Conservation (phyloP, 179 eudicot species). For the Beta corolliflora region DNA sequence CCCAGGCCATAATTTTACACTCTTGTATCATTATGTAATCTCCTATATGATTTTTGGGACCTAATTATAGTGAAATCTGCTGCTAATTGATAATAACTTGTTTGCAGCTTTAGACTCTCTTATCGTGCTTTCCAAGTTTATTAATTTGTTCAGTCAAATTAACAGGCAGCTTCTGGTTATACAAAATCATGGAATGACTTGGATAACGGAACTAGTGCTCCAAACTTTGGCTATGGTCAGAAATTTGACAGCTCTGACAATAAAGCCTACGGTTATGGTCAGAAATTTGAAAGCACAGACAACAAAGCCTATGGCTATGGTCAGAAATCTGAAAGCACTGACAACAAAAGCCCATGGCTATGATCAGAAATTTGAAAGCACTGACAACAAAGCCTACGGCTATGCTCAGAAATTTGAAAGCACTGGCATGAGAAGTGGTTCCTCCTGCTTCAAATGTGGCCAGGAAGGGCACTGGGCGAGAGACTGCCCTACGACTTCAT, state of each 20-base stretch:
- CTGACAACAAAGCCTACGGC: slow-evolving; percentile 23
- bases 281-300: no score
- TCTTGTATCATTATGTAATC: not conserved
- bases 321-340: no score
- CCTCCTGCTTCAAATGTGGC: slow-evolving; percentile 41
- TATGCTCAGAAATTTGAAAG: no score
- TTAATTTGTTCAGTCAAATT: not conserved
- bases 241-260: slow-evolving; percentile 25
- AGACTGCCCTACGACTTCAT: slow-evolving; percentile 4
- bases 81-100: not conserved
- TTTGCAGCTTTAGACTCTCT: not conserved
- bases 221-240: slow-evolving; percentile 19
- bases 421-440: slow-evolving; percentile 9
- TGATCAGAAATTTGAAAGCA: slow-evolving; percentile 23
- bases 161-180: slow-evolving; percentile 38
- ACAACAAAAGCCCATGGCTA: no score
- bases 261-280: slow-evolving; percentile 22
- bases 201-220: slow-evolving; percentile 15
- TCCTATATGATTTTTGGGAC: not conserved
- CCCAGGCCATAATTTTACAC: not conserved
- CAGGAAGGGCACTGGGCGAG: slow-evolving; percentile 39
- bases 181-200: slow-evolving; percentile 37
- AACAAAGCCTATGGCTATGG: no score
- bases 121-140: not conserved
- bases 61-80: not conserved